phyloP scores from a whole-genome alignment of 305 asterid species.

The Rubia peregrina region DNA sequence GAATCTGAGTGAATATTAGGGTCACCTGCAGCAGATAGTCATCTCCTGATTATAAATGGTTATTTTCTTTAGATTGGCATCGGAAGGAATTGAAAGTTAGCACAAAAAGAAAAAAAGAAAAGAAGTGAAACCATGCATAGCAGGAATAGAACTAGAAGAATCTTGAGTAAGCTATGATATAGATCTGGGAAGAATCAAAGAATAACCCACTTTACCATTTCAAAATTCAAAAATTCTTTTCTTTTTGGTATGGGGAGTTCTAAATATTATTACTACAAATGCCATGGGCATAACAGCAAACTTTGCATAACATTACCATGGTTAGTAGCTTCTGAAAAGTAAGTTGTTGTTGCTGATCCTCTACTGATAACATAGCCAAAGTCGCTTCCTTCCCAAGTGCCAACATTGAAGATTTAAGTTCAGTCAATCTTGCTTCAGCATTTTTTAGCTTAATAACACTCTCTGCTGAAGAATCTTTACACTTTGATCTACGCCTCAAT shows the following conservation, averaged over 20 bases:
- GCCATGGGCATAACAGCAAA: background rate
- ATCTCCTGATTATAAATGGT: background rate
- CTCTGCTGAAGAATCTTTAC: constrained; percentile 71
- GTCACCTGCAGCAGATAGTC: background rate
- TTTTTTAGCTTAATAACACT: constrained; percentile 56
- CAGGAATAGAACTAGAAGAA: background rate
- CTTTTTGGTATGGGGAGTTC: background rate
- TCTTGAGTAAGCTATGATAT: background rate
- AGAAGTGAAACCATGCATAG: background rate
- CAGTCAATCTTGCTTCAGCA: constrained; percentile 63
- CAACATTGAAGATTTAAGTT: constrained; percentile 70
- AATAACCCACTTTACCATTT: background rate
- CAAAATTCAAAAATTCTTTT: background rate
- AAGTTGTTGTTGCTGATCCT: constrained; percentile 74
- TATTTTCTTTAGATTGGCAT: background rate
- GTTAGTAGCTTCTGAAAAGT: constrained; percentile 69
- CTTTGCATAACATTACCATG: constrained; percentile 37
- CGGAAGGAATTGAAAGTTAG: background rate
- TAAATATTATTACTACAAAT: background rate
- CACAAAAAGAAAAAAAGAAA: background rate
- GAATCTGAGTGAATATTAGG: background rate
- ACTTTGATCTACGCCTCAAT: constrained; percentile 73
- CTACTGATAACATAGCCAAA: constrained; percentile 78
- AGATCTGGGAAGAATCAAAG: background rate
- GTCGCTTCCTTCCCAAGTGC: constrained; percentile 85